Percentiles rank a stretch among this genome's conserved stretches.
Evolutionary conservation across 176 grass and related monocot species (phyloP).

Genomic region (Aegilops speltoides): DNA sequence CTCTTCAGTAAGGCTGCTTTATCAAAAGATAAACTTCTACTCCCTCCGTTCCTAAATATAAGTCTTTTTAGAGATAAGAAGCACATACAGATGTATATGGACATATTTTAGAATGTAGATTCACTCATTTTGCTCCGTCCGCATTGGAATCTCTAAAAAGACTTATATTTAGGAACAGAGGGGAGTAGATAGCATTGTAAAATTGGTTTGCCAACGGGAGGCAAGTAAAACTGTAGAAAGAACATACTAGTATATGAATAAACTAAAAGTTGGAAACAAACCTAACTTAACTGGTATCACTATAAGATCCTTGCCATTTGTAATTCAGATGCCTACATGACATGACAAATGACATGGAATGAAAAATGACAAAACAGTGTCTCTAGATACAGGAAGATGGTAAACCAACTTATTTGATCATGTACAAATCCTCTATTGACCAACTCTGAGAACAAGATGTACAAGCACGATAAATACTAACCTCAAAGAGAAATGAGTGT

Average conservation of each 20-base stretch:
- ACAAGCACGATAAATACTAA: constrained; percentile 4
- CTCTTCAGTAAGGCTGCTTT: background rate
- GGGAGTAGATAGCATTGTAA: background rate
- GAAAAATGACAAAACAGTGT: background rate
- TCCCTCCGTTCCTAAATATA: too few species aligned
- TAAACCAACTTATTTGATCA: background rate
- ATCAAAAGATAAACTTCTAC: background rate
- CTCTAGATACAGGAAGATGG: background rate
- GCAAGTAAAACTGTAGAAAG: background rate
- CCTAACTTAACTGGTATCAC: constrained; percentile 14
- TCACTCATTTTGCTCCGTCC: too few species aligned
- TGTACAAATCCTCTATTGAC: background rate
- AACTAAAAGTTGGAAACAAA: constrained; percentile 15
- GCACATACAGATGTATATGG: too few species aligned
- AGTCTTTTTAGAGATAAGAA: too few species aligned
- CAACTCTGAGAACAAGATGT: background rate
- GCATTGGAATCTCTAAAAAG: too few species aligned
- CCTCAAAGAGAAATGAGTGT: constrained; percentile 91
- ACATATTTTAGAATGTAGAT: too few species aligned
- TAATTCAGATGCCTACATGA: constrained; percentile 14
- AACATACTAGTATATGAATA: background rate
- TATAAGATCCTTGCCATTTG: constrained; percentile 19
- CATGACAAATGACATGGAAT: background rate
- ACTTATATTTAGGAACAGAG: too few species aligned
- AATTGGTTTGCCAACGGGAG: background rate